phyloP scores from a whole-genome alignment of 139 green algal genomes.

The Micractinium sp. region DNA sequence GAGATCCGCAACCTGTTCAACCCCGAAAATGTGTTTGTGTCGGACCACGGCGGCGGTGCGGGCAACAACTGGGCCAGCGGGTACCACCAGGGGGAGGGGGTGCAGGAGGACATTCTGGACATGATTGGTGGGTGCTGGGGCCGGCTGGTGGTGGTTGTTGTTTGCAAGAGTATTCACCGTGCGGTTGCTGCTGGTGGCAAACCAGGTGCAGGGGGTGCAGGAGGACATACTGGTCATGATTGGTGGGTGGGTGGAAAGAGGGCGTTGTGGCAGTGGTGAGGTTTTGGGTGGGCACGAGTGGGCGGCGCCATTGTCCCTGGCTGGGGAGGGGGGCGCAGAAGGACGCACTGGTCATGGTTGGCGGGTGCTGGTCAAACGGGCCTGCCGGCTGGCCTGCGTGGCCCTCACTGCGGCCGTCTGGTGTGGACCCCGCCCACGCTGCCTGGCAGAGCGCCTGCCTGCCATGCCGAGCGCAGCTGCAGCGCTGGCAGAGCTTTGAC shows the following conservation, averaged over 20 bases:
- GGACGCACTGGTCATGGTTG: no score
- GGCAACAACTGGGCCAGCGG: constrained; percentile 99
- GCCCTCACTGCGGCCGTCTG: no score
- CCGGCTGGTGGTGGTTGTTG: background rate
- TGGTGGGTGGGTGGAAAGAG: background rate
- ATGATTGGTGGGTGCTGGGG: constrained; percentile 88
- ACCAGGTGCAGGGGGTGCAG: background rate
- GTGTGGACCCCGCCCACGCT: no score
- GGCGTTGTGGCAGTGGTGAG: no score
- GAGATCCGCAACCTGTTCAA: constrained; percentile 98
- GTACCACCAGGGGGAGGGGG: constrained; percentile 88
- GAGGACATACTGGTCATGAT: background rate
- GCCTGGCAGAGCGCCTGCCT: no score
- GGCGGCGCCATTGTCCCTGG: background rate
- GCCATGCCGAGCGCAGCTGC: no score
- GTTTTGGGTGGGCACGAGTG: background rate
- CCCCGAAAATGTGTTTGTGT: constrained; percentile 97
- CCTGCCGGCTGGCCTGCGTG: no score
- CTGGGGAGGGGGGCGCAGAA: no score
- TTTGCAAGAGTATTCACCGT: no score
- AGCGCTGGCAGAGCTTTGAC: no score
- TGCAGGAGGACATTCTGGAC: constrained; percentile 96
- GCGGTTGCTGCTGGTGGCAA: no score
- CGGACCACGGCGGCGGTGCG: constrained; percentile 93
- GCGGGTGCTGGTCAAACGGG: no score